Percentiles rank a stretch among this genome's conserved stretches.
phyloP scores from a whole-genome alignment of 192 early-diverging fungal species.

The Nowakowskiella sp. region DNA sequence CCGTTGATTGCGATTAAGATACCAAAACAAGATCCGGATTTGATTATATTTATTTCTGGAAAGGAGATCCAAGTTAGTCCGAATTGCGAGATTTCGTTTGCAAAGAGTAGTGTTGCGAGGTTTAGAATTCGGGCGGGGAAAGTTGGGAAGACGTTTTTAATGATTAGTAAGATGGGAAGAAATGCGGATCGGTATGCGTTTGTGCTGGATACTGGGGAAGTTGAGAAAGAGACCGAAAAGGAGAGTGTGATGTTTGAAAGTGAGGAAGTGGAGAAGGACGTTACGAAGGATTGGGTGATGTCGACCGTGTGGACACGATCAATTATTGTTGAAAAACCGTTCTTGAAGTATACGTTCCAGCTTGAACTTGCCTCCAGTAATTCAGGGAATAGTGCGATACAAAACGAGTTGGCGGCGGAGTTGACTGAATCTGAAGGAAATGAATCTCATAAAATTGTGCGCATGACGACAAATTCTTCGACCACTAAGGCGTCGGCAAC shows the following conservation, averaged over 20 bases:
- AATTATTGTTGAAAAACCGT: conserved; percentile 54
- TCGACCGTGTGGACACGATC: conserved; percentile 41
- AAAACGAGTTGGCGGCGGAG: too few relatives aligned
- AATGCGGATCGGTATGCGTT: conserved; percentile 27
- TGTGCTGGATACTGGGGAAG: neutral
- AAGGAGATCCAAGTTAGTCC: conserved; percentile 50
- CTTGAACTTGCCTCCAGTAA: too few relatives aligned
- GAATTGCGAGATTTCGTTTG: conserved; percentile 42
- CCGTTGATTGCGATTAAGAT: conserved; percentile 47
- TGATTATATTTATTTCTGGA: conserved; percentile 52
- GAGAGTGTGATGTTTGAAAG: neutral
- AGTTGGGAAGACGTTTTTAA: conserved; percentile 53
- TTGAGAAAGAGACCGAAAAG: neutral
- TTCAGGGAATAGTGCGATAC: too few relatives aligned
- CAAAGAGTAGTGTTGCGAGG: conserved; percentile 31
- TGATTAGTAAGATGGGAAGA: conserved; percentile 43
- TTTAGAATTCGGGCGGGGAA: conserved; percentile 49
- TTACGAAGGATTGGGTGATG: conserved; percentile 27
- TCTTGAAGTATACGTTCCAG: conserved; percentile 60
- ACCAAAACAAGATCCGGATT: conserved; percentile 42
- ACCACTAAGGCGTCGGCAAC: too few relatives aligned
- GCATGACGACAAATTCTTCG: too few relatives aligned
- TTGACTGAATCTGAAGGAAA: too few relatives aligned
- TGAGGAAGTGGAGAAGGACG: neutral
- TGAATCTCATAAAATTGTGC: too few relatives aligned